Base-by-base conservation (phyloP, 2,329 filamentous ascomycete genomes). In the Fusarium tjaetaba region DNA sequence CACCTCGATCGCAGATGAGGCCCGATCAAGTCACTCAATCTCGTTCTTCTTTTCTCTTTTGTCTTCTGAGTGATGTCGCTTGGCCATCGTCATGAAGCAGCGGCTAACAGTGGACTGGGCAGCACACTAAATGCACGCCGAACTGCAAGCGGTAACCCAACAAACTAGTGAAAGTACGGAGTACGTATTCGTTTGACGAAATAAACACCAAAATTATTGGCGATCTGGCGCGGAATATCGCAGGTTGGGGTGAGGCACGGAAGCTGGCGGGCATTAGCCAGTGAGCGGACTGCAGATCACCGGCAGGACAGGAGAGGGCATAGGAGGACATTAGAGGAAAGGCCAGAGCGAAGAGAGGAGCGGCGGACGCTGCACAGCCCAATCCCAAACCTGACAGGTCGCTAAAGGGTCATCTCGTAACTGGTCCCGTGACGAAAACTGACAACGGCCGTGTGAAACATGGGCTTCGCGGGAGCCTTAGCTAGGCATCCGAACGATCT, bases 51-150 rank as follows among this genome's bases (percentile, higher is more conserved):
- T 57, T 49, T 45, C 43, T 32, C 36, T 51, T 67, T 39, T 22
- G 53, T 67, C 57, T 62, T 61, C 49, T 52, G 26, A 34, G 51
- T 61, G 43, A 39, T 52, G 41, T 32, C 22, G 28, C 70, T 73
- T 73, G 71, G 70, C 71, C 53, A 57, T 65, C 71, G 71, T 73
- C 71, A 73, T 71, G 58, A 73, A 73, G 71, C 58, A 74, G 71
- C 71, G 71, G 71, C 38, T 73, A 73, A 73, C 24, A 71, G 71
- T 73, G 71, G 71, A 51, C 26, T 63, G 36, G 45, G 36, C 42
- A 57, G 34, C 49, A 73, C 62, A 61, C 43, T 58, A 41, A 26
- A 45, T 48, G 39, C 45, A 42, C 53, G 32, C 39, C 43, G 53
- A 52, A 46, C 66, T 73, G 70, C 68, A 74, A 74, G 42, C 71